These are phyloP conservation scores for Spiraea crenata DNA, from an alignment of 331 rosid species.

Conservation along the genomic window DNA sequence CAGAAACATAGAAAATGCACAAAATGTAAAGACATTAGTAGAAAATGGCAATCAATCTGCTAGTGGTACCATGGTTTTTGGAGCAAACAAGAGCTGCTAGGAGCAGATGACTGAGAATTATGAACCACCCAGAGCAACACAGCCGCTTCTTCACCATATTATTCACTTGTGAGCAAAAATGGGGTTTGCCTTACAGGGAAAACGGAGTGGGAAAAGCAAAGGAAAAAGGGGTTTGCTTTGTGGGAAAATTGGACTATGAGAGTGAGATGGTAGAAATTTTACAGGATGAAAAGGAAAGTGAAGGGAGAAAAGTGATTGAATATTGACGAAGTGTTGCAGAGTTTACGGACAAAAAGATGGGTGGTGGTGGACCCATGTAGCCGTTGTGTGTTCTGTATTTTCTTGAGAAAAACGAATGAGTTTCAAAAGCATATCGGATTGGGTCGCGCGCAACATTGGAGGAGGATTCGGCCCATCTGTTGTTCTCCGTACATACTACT, in stretches of 20 bases:
- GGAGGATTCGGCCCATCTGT: not conserved
- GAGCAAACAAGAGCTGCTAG: slow-evolving; percentile 64
- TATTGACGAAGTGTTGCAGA: slow-evolving; percentile 34
- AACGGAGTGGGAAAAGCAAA: slow-evolving; percentile 7
- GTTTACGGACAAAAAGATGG: slow-evolving; percentile 35
- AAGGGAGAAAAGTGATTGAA: slow-evolving; percentile 25
- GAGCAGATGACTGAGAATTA: slow-evolving; percentile 36
- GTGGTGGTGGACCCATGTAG: slow-evolving; percentile 55
- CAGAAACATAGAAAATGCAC: not conserved
- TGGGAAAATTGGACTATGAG: slow-evolving; percentile 11
- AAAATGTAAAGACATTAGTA: too few species aligned
- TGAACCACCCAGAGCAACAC: slow-evolving; percentile 28
- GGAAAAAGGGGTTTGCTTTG: slow-evolving; percentile 8
- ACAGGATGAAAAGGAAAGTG: slow-evolving; percentile 11
- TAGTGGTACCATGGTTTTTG: slow-evolving; percentile 58
- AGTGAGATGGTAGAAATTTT: not conserved
- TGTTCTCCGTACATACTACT: too few species aligned
- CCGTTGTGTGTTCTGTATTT: slow-evolving; percentile 45
- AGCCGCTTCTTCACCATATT: slow-evolving; percentile 53
- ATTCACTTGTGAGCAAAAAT: slow-evolving; percentile 16
- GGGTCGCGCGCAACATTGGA: not conserved
- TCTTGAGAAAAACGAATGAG: not conserved
- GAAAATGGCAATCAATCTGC: too few species aligned
- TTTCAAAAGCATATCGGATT: slow-evolving; percentile 14
- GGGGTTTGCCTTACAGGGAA: slow-evolving; percentile 31